Conservation (phyloP, 2,329 filamentous ascomycete species). For the Pseudogymnoascus sp. region DNA sequence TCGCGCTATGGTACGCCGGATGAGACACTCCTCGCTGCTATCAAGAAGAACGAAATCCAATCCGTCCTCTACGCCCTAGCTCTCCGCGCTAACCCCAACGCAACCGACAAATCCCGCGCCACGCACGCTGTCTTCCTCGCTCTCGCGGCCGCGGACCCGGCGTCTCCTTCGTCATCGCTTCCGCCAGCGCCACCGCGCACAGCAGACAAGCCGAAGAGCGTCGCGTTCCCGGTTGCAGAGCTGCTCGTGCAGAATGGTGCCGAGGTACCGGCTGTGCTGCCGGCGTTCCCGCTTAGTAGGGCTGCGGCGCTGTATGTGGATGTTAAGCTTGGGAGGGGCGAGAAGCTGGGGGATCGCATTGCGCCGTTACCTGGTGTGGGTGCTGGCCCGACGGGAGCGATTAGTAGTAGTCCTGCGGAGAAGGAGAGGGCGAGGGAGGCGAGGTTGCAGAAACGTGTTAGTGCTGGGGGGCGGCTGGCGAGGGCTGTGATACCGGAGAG, state of each 20-base stretch:
- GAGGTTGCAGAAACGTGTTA: conserved; percentile 70
- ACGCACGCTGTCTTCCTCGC: conserved; percentile 89
- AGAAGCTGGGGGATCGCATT: not conserved
- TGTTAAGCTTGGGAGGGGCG: conserved; percentile 53
- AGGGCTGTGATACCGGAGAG: conserved; percentile 8
- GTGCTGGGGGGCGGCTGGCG: conserved; percentile 68
- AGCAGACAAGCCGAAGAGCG: conserved; percentile 40
- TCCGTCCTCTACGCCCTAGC: conserved; percentile 87
- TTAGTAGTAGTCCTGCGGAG: conserved; percentile 32
- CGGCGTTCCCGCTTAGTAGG: conserved; percentile 75
- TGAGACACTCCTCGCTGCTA: conserved; percentile 81
- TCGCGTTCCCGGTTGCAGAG: conserved; percentile 83
- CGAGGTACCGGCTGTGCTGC: conserved; percentile 67
- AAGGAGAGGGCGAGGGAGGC: conserved; percentile 57
- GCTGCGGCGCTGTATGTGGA: conserved; percentile 80
- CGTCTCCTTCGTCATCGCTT: conserved; percentile 51
- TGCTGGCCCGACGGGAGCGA: not conserved
- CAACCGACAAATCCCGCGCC: conserved; percentile 73
- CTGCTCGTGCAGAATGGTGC: conserved; percentile 89
- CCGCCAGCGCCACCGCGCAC: conserved; percentile 35
- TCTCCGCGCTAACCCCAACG: conserved; percentile 79
- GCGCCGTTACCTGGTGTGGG: conserved; percentile 23
- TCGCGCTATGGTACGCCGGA: conserved; percentile 74
- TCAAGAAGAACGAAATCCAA: conserved; percentile 94
- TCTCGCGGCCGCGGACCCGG: conserved; percentile 85